Conservation (phyloP, 73 alveolate genomes). For the Paramecium octaurelia region DNA sequence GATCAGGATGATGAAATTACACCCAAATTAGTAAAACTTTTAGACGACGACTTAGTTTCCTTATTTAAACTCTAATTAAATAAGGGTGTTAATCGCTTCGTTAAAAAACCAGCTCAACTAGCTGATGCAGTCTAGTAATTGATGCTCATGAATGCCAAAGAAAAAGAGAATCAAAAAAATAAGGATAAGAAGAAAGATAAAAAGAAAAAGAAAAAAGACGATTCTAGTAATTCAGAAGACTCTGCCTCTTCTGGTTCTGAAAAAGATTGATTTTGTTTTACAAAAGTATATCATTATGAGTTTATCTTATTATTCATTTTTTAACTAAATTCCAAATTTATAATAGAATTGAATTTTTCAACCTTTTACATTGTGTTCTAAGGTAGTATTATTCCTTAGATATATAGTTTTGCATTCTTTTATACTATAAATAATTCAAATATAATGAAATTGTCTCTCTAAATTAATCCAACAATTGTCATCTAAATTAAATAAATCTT, state of each 20-base stretch:
- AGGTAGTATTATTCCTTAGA: no score
- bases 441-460: no score
- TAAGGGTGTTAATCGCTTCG: background rate
- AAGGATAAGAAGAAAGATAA: background rate
- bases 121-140: constrained; percentile 5
- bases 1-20: background rate
- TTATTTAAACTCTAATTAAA: background rate
- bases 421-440: no score
- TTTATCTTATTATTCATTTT: background rate
- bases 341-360: no score
- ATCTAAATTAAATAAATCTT: background rate
- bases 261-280: background rate
- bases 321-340: no score
- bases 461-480: background rate
- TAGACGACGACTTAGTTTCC: background rate
- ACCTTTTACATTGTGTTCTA: no score
- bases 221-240: background rate
- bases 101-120: background rate
- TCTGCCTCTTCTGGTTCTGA: background rate
- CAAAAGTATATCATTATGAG: background rate
- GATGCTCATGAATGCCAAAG: background rate
- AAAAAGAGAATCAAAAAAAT: background rate
- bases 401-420: no score
- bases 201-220: background rate
- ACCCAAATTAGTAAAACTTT: background rate